Percentiles rank a stretch among this genome's conserved stretches.
phyloP scores from a whole-genome alignment of 202 grass and related monocot species.

The Bolboschoenoplectus hybrid region DNA sequence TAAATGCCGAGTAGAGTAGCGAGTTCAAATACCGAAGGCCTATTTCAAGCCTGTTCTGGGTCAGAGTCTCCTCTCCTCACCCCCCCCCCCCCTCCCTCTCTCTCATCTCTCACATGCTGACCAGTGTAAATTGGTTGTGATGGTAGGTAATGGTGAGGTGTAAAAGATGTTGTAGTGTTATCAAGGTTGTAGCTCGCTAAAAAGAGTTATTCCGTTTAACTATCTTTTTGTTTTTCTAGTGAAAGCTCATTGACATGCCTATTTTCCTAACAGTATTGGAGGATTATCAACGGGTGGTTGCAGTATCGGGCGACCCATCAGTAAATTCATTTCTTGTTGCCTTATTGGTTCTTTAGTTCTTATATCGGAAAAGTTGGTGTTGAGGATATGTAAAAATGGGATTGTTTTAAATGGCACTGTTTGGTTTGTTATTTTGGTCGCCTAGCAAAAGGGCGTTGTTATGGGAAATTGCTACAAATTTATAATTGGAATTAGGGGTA shows the following conservation, averaged over 20 bases:
- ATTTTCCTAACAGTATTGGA: slow-evolving; percentile 20
- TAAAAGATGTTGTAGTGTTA: slow-evolving; percentile 12
- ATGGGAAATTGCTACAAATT: not conserved
- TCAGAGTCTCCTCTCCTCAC: slow-evolving; percentile 24
- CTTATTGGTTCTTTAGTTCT: not conserved
- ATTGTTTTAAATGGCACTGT: not conserved
- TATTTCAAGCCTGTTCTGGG: not conserved
- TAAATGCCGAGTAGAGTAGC: slow-evolving; percentile 29
- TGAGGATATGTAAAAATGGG: not conserved
- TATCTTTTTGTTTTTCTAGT: not conserved
- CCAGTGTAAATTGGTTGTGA: slow-evolving; percentile 24
- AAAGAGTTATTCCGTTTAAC: not conserved
- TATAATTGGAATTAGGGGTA: not conserved
- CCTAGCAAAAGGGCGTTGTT: not conserved
- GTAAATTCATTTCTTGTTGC: not conserved
- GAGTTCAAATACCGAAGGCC: not conserved
- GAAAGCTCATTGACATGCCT: slow-evolving; percentile 1
- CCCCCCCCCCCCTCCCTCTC: no score
- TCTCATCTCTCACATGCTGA: slow-evolving; percentile 18
- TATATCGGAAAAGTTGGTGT: not conserved
- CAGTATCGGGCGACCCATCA: not conserved
- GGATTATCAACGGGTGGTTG: not conserved
- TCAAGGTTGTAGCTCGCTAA: slow-evolving; percentile 16
- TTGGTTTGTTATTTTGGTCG: not conserved
- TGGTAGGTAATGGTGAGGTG: slow-evolving; percentile 25